These are phyloP conservation scores for Colletotrichum cereale DNA, from an alignment of 2,329 filamentous ascomycete species.

Conservation along the genomic window DNA sequence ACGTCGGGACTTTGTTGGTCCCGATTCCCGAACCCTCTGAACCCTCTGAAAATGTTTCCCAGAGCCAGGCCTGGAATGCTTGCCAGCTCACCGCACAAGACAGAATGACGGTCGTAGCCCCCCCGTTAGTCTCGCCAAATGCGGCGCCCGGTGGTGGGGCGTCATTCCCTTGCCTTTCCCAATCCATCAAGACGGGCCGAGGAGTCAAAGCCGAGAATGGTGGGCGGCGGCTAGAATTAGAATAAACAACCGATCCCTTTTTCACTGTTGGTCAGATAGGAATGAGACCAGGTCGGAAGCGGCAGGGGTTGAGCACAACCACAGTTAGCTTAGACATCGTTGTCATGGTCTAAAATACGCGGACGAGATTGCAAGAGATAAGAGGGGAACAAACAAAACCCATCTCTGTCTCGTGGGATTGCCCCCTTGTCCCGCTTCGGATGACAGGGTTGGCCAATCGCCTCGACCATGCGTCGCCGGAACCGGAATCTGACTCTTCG, in stretches of 20 bases:
- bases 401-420: no score
- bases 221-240: neutral
- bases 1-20: neutral
- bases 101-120: neutral
- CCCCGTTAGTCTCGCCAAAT: neutral
- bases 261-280: neutral
- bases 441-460: neutral
- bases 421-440: neutral
- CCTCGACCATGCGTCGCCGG: neutral
- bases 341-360: neutral
- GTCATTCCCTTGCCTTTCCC: neutral
- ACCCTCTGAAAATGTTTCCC: neutral
- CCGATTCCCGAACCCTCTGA: no score
- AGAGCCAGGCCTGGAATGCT: no score
- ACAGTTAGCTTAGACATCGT: neutral
- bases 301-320: neutral
- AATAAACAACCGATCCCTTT: neutral
- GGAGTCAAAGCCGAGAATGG: neutral
- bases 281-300: neutral
- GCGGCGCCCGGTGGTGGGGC: neutral
- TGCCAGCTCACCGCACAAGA: neutral
- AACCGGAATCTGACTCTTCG: neutral
- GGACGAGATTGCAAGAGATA: neutral
- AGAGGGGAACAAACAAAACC: neutral
- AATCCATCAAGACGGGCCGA: neutral